Base-by-base conservation (phyloP, 2,329 filamentous ascomycete genomes). In the Ophiostoma australiae region DNA sequence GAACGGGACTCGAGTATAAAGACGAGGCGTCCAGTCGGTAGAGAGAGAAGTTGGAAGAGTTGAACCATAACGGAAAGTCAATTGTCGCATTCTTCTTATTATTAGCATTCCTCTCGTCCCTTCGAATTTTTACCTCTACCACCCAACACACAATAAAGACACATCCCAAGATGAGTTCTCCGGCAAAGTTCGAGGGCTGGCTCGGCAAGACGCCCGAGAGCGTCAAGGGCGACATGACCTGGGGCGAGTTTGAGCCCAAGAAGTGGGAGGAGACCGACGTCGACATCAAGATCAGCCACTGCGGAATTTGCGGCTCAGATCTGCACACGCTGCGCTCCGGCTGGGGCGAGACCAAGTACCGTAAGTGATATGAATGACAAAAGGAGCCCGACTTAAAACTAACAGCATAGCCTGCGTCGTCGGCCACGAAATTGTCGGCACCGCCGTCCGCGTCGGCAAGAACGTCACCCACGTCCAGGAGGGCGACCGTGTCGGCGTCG, bases 341-440 rank as follows among this genome's bases (percentile, higher is more conserved):
- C 67, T 87, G 85, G 85, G 79, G 67, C 8, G 31, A 1, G 17
- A 72, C 72, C 0, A 27, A 55, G 4, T 73, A 71, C 23, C 72
- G 72, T 73, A 31, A 15, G 72, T 73, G 10, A 27, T 37, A 27
- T 41, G 39, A 1, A 39, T 6, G 17, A 11, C n/a, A 17, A 23
- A 11, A 31, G 1, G 17, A 27, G n/a, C 1, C 15, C 15, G 10
- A 27, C 58, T 31, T 27, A 20, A 61, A 11, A 35, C 69, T 63
- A 41, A 41, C 55, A 10, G n/a, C 5, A 72, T 72, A 78, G 82
- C 83, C 31, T 83, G 83, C 75, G 85, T 85, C 61, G 85, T 88
- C 35, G 88, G 88, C 70, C 88, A 90, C 77, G 88, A 90, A 75
- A 90, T 90, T 65, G 83, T 90, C 73, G 88, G 88, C 65, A 84